A percentile compares a stretch with the other conserved stretches of the same genome.
Conservation (phyloP, 805 yeast species). For the Wickerhamiella azymoides region DNA sequence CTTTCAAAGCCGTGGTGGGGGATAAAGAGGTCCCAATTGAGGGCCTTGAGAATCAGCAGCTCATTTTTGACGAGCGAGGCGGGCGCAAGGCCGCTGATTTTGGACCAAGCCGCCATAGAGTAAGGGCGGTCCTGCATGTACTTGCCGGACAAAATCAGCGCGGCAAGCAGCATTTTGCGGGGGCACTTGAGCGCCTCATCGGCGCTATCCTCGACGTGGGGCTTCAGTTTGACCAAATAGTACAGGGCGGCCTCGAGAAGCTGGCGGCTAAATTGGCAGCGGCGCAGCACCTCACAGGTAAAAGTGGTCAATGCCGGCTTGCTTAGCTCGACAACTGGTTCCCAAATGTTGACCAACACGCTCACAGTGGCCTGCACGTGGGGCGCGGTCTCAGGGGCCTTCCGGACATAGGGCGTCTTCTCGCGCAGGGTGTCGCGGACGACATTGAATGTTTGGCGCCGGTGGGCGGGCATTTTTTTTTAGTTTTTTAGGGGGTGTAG, state of each 20-base stretch:
- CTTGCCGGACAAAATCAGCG: slow-evolving; percentile 59
- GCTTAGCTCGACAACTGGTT: slow-evolving; percentile 8
- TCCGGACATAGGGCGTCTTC: neutral
- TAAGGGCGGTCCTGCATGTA: slow-evolving; percentile 61
- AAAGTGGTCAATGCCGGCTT: slow-evolving; percentile 22
- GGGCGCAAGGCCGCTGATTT: slow-evolving; percentile 50
- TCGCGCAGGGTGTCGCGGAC: neutral
- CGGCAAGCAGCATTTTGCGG: slow-evolving; percentile 51
- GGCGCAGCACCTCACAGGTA: slow-evolving; percentile 28
- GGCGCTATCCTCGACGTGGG: slow-evolving; percentile 12
- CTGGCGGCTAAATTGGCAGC: slow-evolving; percentile 45
- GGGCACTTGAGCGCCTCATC: slow-evolving; percentile 32
- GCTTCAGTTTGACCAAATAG: slow-evolving; percentile 41
- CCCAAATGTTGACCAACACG: slow-evolving; percentile 23
- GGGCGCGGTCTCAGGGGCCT: slow-evolving; percentile 5
- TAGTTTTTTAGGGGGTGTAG: neutral
- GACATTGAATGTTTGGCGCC: neutral
- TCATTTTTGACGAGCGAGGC: slow-evolving; percentile 42
- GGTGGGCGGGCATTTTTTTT: neutral
- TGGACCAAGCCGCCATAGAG: slow-evolving; percentile 57
- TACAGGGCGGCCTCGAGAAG: slow-evolving; percentile 54
- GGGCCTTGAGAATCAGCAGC: slow-evolving; percentile 34
- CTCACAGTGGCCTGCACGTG: slow-evolving; percentile 21
- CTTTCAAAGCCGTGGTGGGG: slow-evolving; percentile 22
- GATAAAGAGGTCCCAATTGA: slow-evolving; percentile 46